A percentile compares a stretch with the other conserved stretches of the same genome.
Conservation (phyloP, 306 rosid genomes). For the Corylus heterophylla region DNA sequence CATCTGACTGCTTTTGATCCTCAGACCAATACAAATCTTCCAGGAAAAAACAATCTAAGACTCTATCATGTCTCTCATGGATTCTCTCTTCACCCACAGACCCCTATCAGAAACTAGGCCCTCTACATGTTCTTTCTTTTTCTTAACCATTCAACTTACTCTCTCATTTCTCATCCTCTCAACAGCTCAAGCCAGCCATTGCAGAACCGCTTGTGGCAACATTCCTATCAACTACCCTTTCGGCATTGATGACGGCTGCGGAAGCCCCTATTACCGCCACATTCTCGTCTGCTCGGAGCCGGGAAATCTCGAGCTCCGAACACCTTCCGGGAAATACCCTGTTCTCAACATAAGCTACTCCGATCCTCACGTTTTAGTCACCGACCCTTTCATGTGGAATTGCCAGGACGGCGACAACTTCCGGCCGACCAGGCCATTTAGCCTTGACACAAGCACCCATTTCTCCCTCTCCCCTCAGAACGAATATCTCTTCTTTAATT, state of each 20-base stretch:
- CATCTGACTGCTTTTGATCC: neutral
- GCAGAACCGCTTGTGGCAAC: slow-evolving; percentile 78
- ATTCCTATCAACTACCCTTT: slow-evolving; percentile 82
- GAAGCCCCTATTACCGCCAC: slow-evolving; percentile 81
- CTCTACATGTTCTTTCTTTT: slow-evolving; percentile 18
- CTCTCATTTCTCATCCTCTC: slow-evolving; percentile 35
- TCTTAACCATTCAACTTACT: slow-evolving; percentile 23
- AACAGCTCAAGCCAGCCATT: slow-evolving; percentile 46
- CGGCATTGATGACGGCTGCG: slow-evolving; percentile 90
- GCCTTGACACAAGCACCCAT: slow-evolving; percentile 72
- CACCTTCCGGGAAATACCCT: slow-evolving; percentile 77
- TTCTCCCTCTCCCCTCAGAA: slow-evolving; percentile 70
- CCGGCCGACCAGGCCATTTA: slow-evolving; percentile 72
- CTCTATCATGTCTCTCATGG: slow-evolving; percentile 25
- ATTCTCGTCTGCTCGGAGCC: slow-evolving; percentile 60
- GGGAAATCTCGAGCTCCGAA: slow-evolving; percentile 63
- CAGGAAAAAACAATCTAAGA: neutral
- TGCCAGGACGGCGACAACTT: slow-evolving; percentile 66
- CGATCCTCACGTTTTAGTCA: slow-evolving; percentile 73
- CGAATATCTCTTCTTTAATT: slow-evolving; percentile 88
- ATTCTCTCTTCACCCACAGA: slow-evolving; percentile 14
- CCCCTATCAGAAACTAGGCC: neutral
- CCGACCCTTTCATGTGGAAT: slow-evolving; percentile 88
- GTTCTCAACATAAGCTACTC: slow-evolving; percentile 69
- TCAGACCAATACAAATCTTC: neutral